These are phyloP conservation scores for Aspergillus sp. DNA, from an alignment of 2,329 filamentous ascomycete species.

Conservation along the genomic window DNA sequence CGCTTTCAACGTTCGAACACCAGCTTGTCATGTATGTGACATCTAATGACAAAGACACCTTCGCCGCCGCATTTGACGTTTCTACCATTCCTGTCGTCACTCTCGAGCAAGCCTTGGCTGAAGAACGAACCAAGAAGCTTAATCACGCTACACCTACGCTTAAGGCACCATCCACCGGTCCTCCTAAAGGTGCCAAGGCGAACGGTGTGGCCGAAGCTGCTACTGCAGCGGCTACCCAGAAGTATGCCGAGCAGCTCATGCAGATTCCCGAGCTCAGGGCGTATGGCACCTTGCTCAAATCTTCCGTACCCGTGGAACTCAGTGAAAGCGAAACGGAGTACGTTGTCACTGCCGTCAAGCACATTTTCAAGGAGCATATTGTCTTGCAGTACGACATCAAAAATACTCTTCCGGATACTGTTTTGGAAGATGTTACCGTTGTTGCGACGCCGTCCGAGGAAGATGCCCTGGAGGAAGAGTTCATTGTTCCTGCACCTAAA, in stretches of 20 bases:
- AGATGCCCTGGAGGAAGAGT: conserved; percentile 77
- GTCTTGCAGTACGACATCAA: conserved; percentile 97
- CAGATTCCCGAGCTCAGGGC: conserved; percentile 88
- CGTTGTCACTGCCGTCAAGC: conserved; percentile 90
- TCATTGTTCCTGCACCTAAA: conserved; percentile 86
- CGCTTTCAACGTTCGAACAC: conserved; percentile 91
- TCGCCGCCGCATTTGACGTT: conserved; percentile 86
- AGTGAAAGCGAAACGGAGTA: conserved; percentile 98
- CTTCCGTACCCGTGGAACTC: conserved; percentile 80
- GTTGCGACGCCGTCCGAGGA: conserved; percentile 79
- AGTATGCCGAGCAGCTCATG: conserved; percentile 85
- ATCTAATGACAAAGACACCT: conserved; percentile 83
- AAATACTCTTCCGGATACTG: conserved; percentile 90
- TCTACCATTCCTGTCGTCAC: conserved; percentile 90
- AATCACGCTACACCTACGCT: conserved; percentile 89
- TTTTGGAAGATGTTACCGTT: conserved; percentile 87
- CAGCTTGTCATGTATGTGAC: conserved; percentile 98
- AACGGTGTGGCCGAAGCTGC: conserved; percentile 75
- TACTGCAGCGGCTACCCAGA: conserved; percentile 79
- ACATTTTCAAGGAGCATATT: conserved; percentile 96
- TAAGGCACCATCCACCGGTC: conserved; percentile 84
- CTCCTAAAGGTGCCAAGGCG: conserved; percentile 68
- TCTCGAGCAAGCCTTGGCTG: conserved; percentile 91
- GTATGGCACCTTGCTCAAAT: conserved; percentile 91
- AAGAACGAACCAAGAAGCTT: conserved; percentile 96